Base-by-base conservation (phyloP, 805 yeast species). In the Saccharomycopsis sp. region DNA sequence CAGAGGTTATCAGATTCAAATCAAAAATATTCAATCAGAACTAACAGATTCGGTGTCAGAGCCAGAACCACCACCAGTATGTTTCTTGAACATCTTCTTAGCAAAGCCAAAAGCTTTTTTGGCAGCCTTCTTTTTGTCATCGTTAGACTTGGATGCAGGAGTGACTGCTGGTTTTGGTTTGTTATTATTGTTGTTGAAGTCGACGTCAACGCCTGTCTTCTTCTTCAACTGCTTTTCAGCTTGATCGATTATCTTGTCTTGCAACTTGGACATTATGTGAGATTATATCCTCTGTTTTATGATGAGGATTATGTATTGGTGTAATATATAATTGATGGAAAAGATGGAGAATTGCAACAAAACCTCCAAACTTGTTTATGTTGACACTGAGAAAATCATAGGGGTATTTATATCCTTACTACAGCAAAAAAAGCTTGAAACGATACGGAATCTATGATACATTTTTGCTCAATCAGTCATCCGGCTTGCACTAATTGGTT, bases 191-290 rank as follows among this genome's bases (percentile, higher is more conserved):
- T 18, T 18, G 12, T 44, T 44, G 21, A 44, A 44, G 21, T 44
- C 48, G 16, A 12, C 21, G 21, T 44, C 48, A 44, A 44, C 48
- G 4, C 48, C 48, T 7, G 48, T 44, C 21, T 44, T 44, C 21
- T 44, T 44, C 48, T 44, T 44, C 21, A 44, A 44, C 18, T 44
- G 48, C 12, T 44, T 44, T 44, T 44, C 48, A 44, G 48, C 48
- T 44, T 44, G 48, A 12, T 44, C 48, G 16, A 44, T 44, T 4
- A 44, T 44, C 16, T 44, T 44, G 16, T 44, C 48, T 44, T 44
- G 48, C 8, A 44, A 44, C 21, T 44, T 44, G 18, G 48, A 44
- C 48, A 44, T 44, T 16, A 16, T 44, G 18, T 44, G 16, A 44
- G 8, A 44, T n/a, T n/a, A n/a, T n/a, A n/a, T n/a, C n/a, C n/a